Base-by-base conservation (phyloP, 768 basidiomycete species). In the Rubroboletus pulcherrimus region DNA sequence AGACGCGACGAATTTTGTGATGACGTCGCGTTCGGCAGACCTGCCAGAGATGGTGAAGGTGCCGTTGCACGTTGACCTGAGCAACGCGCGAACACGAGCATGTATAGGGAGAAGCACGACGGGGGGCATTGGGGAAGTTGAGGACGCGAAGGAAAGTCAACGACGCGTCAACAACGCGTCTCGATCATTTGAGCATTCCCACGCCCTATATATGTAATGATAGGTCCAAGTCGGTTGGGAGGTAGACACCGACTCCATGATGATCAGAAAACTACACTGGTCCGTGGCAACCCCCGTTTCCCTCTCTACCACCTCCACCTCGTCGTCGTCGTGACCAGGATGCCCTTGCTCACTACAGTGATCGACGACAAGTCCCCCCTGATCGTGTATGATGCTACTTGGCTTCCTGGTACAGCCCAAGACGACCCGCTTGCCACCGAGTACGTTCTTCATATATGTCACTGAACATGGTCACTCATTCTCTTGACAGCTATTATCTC, bases 21-120 rank as follows among this genome's bases (percentile, higher is more conserved):
- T 83, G 14, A 68, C 67, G 17, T 74, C 75, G 58, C 82, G 84
- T 70, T 93, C 89, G 0, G 68, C 57, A 30, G 82, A 78, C 60
- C 91, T 88, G 39, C 91, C 91, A 38, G 86, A 78, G 56, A 93
- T 81, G 24, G 74, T 66, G 45, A 76, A 70, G 30, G 69, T 58
- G 43, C 75, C 76, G 57, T 89, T 85, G 68, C 81, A 87, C 0
- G 86, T 88, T 15, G 88, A 75, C 45, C 91, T 84, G 54, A 93
- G 80, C 37, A 89, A 72, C 51, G 85, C 84, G 51, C 87, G 84
- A 35, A 81, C 82, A 54, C 87, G 86, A 80, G 81, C 34, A 78
- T 72, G 59, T 77, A 86, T 58, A 66, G 76, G 67, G 76, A 75
- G 62, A 48, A 74, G 62, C 56, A 71, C 54, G 39, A 57, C 53